phyloP scores from a whole-genome alignment of 768 basidiomycete species.

The Mycena galericulata region DNA sequence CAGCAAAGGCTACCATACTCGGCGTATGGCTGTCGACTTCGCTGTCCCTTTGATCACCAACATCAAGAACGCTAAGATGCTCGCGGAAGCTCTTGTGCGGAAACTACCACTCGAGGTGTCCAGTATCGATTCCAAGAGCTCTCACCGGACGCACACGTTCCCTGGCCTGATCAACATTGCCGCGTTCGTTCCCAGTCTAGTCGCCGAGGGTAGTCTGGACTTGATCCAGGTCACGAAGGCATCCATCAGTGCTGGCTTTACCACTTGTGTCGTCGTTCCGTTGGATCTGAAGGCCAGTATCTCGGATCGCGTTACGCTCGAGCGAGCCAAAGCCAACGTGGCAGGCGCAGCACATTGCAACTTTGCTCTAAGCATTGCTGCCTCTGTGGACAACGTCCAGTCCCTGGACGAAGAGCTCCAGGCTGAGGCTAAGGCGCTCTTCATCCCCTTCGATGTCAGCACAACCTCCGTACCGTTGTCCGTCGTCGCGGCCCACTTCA shows the following conservation, averaged over 20 bases:
- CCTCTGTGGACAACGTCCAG: conserved; percentile 74
- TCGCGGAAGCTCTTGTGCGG: conserved; percentile 92
- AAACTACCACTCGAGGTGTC: conserved; percentile 93
- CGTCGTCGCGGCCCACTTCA: conserved; percentile 86
- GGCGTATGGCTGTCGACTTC: conserved; percentile 99
- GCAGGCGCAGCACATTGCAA: conserved; percentile 83
- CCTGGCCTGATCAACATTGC: conserved; percentile 93
- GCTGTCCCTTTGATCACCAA: conserved; percentile 98
- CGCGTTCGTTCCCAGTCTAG: conserved; percentile 84
- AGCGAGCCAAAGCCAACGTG: conserved; percentile 75
- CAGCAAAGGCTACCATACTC: conserved; percentile 95
- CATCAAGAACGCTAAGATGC: conserved; percentile 97
- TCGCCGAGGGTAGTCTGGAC: conserved; percentile 65
- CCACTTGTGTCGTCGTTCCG: conserved; percentile 84
- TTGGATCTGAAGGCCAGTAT: conserved; percentile 72
- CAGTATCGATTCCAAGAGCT: conserved; percentile 92
- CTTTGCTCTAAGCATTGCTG: conserved; percentile 85
- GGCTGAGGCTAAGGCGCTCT: conserved; percentile 86
- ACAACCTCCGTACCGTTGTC: conserved; percentile 69
- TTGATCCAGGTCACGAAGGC: conserved; percentile 80
- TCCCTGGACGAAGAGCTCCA: conserved; percentile 78
- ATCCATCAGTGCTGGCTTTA: conserved; percentile 91
- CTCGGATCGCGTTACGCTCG: conserved; percentile 74
- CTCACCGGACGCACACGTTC: conserved; percentile 89
- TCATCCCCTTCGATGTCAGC: conserved; percentile 78